Conservation (phyloP, 208 protist species). For the Acanthamoeba culbertsoni region DNA sequence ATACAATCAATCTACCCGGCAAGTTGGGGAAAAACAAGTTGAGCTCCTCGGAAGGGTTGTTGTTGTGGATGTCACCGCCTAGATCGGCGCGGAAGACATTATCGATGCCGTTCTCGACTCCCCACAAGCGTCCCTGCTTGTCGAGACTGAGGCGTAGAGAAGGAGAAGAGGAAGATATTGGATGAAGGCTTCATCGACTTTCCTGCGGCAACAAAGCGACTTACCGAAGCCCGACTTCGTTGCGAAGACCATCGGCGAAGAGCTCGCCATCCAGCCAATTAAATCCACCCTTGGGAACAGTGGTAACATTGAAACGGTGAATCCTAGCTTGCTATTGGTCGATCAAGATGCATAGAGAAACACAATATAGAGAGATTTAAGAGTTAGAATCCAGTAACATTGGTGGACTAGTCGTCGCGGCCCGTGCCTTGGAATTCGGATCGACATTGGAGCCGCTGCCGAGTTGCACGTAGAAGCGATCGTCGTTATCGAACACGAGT, state of each 20-base stretch:
- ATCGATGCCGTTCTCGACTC: conserved; percentile 57
- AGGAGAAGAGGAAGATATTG: no score
- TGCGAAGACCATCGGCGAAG: conserved; percentile 48
- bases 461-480: conserved; percentile 42
- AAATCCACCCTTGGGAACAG: not conserved
- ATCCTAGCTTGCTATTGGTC: not conserved
- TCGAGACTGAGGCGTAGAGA: no score
- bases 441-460: conserved; percentile 51
- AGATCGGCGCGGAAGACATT: conserved; percentile 7
- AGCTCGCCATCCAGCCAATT: not conserved
- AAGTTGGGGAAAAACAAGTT: conserved; percentile 22
- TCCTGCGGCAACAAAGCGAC: not conserved
- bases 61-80: conserved; percentile 43
- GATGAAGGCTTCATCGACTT: no score
- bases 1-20: not conserved
- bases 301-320: not conserved
- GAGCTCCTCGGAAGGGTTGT: conserved; percentile 58
- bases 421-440: not conserved
- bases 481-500: not conserved
- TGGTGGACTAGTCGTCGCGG: not conserved
- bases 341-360: not conserved
- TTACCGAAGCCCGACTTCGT: conserved; percentile 42
- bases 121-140: conserved; percentile 6
- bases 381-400: no score
- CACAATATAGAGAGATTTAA: not conserved